Conservation (phyloP, 352 stramenopile species). For the Pythium diclinum region DNA sequence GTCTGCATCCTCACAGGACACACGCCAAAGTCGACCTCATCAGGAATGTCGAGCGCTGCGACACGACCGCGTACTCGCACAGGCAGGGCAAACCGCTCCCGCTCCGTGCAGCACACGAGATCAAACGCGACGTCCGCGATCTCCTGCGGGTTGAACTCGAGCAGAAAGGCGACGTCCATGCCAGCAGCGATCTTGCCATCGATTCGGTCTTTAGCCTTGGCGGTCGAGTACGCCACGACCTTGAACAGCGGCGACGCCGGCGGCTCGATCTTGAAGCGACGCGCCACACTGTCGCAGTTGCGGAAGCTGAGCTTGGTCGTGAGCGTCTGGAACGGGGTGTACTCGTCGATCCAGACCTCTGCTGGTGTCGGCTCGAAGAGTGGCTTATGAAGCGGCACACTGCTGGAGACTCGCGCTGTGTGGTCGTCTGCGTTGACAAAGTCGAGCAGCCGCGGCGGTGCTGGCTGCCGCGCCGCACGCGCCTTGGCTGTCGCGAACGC, state of each 20-base stretch:
- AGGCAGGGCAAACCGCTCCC: constrained; percentile 93
- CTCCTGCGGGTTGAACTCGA: constrained; percentile 91
- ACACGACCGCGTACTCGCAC: constrained; percentile 80
- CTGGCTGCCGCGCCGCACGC: constrained; percentile 35
- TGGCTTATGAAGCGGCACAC: constrained; percentile 79
- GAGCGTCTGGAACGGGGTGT: constrained; percentile 85
- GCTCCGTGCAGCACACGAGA: constrained; percentile 92
- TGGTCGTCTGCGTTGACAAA: constrained; percentile 78
- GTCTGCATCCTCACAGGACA: constrained; percentile 87
- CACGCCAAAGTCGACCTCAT: constrained; percentile 83
- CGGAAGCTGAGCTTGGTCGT: constrained; percentile 86
- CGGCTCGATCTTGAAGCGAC: constrained; percentile 87
- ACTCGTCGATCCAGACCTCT: constrained; percentile 91
- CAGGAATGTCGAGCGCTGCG: constrained; percentile 88
- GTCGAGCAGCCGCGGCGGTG: constrained; percentile 43
- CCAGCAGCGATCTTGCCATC: constrained; percentile 88
- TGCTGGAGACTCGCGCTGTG: constrained; percentile 50
- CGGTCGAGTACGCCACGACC: constrained; percentile 37
- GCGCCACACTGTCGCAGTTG: constrained; percentile 90
- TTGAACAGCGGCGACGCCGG: constrained; percentile 87
- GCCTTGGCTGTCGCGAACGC: constrained; percentile 60
- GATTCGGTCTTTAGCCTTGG: constrained; percentile 29
- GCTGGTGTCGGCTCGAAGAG: constrained; percentile 84
- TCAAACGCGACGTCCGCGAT: constrained; percentile 86
- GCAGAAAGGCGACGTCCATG: constrained; percentile 91